Conservation (phyloP, 2,329 filamentous ascomycete genomes). For the Neofusicoccum ribis region DNA sequence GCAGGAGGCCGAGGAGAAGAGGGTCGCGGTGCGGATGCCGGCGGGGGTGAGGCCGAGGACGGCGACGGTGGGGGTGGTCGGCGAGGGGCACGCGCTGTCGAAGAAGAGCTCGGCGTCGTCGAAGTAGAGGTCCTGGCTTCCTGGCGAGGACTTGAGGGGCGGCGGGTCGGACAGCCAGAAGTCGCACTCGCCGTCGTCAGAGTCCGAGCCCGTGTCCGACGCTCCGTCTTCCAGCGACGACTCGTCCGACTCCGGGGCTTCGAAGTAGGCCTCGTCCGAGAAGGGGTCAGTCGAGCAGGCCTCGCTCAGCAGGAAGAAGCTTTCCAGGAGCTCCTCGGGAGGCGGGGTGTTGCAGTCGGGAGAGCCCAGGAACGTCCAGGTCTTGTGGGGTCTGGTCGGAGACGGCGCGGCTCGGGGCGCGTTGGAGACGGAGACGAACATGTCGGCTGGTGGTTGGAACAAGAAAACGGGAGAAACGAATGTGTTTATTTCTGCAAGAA, state of each 20-base stretch:
- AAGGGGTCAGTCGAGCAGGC: background rate
- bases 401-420: background rate
- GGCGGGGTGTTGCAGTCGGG: background rate
- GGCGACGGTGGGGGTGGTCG: background rate
- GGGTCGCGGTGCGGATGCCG: background rate
- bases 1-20: background rate
- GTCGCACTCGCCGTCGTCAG: background rate
- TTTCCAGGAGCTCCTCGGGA: background rate
- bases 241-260: background rate
- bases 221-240: background rate
- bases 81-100: background rate
- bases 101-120: background rate
- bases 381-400: background rate
- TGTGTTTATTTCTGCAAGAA: background rate
- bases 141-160: too few relatives aligned
- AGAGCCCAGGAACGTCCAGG: background rate
- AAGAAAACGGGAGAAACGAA: background rate
- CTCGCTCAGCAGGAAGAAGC: background rate
- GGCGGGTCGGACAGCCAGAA: too few relatives aligned
- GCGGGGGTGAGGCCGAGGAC: background rate
- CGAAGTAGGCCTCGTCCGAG: background rate
- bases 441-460: background rate
- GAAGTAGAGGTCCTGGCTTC: background rate
- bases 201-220: too few relatives aligned
- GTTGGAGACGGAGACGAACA: constrained; percentile 4